These are phyloP conservation scores for Triticum dicoccoides DNA, from an alignment of 176 grass and related monocot species.

Conservation along the genomic window DNA sequence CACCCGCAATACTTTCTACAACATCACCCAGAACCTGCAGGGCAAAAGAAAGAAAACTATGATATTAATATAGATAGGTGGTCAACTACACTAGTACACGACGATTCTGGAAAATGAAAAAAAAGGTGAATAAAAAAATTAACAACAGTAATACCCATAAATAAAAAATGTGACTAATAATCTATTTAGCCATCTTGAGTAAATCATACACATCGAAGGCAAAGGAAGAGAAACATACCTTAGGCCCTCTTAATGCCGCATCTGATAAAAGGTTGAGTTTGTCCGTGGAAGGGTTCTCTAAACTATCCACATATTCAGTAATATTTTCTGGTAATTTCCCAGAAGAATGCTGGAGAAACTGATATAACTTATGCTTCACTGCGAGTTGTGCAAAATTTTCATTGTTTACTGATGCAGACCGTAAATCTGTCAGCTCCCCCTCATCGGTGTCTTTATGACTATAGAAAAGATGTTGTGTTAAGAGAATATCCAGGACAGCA, in stretches of 20 bases:
- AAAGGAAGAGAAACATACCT: constrained; percentile 47
- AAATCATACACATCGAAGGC: not conserved
- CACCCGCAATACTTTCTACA: constrained; percentile 88
- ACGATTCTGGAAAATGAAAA: not conserved
- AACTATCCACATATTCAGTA: constrained; percentile 58
- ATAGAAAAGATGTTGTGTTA: constrained; percentile 73
- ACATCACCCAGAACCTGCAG: constrained; percentile 88
- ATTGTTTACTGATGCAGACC: constrained; percentile 90
- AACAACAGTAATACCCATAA: not conserved
- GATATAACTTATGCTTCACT: constrained; percentile 71
- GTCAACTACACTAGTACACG: not conserved
- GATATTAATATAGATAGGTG: not conserved
- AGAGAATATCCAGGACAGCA: constrained; percentile 80
- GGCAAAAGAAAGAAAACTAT: constrained; percentile 19
- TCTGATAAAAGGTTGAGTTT: constrained; percentile 36
- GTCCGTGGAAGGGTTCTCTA: constrained; percentile 43
- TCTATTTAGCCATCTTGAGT: constrained; percentile 11
- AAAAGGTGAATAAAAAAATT: not conserved
- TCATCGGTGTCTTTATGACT: constrained; percentile 66
- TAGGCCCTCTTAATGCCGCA: constrained; percentile 55
- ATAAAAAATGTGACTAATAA: not conserved
- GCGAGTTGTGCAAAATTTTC: constrained; percentile 88
- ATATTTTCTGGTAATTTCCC: constrained; percentile 60
- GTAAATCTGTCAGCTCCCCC: constrained; percentile 85
- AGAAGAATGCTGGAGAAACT: constrained; percentile 74